Percentiles rank a stretch among this genome's conserved stretches.
Conservation (phyloP, 2,329 filamentous ascomycete species). For the Phialophora expanda region DNA sequence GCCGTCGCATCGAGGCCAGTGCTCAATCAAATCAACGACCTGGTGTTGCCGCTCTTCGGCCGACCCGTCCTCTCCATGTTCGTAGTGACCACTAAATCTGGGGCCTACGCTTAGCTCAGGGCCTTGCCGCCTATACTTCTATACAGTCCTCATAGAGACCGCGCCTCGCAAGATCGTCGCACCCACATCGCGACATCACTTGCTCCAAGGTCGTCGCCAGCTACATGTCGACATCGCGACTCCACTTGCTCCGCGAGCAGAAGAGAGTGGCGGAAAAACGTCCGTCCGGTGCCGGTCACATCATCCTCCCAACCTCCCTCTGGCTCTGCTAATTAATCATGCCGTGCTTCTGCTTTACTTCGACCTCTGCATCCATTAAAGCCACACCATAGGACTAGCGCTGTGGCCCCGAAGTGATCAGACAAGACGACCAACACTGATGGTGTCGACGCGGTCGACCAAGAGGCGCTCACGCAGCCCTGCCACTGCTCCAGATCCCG, state of each 20-base stretch:
- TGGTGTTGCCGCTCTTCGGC: too few species aligned
- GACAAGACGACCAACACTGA: background rate
- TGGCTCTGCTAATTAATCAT: background rate
- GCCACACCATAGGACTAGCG: background rate
- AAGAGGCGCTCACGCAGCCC: conserved; percentile 27
- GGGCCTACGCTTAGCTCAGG: too few species aligned
- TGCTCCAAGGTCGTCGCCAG: background rate
- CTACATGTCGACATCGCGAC: too few species aligned
- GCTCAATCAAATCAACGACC: too few species aligned
- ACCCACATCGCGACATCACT: background rate
- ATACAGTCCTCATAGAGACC: background rate
- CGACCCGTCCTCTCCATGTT: too few species aligned
- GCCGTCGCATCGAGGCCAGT: too few species aligned
- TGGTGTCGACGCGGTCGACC: conserved; percentile 26
- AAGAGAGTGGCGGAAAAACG: background rate
- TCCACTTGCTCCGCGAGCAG: too few species aligned
- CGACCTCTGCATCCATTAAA: background rate
- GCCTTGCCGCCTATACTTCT: too few species aligned
- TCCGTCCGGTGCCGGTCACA: background rate
- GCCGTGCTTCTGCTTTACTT: background rate
- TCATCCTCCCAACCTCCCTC: background rate
- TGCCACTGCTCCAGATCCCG: conserved; percentile 1
- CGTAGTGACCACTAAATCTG: too few species aligned
- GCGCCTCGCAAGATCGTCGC: background rate
- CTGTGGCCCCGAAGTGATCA: background rate